Percentiles rank a stretch among this genome's conserved stretches.
These are phyloP conservation scores for Davidsoniella australis DNA, from an alignment of 2,329 filamentous ascomycete genomes.

Conservation along the genomic window DNA sequence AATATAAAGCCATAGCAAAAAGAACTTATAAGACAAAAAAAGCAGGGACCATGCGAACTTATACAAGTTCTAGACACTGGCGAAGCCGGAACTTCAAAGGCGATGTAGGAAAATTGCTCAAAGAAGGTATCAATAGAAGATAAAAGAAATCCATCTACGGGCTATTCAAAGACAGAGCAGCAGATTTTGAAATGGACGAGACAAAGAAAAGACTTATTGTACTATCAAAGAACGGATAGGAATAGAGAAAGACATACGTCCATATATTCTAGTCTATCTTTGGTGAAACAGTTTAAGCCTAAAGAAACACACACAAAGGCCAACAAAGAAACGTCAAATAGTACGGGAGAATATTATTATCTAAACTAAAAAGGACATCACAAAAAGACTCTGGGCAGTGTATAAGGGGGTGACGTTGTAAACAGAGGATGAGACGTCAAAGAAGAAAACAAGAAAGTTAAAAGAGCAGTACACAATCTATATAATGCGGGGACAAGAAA, in stretches of 20 bases:
- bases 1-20: too few species aligned
- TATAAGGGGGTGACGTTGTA: background rate
- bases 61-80: too few species aligned
- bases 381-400: background rate
- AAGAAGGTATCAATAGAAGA: too few species aligned
- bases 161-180: too few species aligned
- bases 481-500: background rate
- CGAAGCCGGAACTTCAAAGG: too few species aligned
- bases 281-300: background rate
- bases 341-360: background rate
- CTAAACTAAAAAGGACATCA: background rate
- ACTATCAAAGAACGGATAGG: background rate
- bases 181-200: background rate
- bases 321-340: background rate
- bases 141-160: too few species aligned
- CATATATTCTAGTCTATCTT: background rate
- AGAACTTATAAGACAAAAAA: too few species aligned
- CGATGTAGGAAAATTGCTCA: too few species aligned
- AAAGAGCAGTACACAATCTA: background rate
- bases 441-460: background rate
- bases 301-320: background rate
- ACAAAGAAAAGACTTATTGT: background rate
- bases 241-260: background rate
- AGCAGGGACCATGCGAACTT: too few species aligned
- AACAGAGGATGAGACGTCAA: background rate